Evolutionary conservation across 352 stramenopile species (phyloP), one percentile per base, ranked within the genome.

Genomic region (Halophytophthora batemanensis): DNA sequence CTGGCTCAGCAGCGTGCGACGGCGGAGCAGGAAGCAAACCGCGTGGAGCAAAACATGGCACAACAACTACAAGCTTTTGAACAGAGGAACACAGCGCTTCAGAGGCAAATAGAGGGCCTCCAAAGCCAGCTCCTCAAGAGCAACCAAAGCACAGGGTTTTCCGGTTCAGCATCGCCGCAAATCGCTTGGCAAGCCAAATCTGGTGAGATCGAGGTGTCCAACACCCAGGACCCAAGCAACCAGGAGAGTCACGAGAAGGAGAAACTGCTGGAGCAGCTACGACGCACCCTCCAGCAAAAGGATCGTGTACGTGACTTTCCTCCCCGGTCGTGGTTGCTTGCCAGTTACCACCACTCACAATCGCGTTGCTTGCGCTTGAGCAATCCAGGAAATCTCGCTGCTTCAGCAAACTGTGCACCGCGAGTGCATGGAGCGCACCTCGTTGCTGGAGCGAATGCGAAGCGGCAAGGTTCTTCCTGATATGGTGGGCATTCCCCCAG

Each of bases 361-460:
- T 38, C 13, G 38, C 35, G 10, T 14, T 19, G 11, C 33, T 22
- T 31, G 28, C 34, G 7, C 38, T 8, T 48, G 10, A 19, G 29
- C 21, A 45, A 6, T 33, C 18, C 40, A 93, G 78, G 82, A 93
- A 56, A 91, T 93, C 15, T 18, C 58, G 8, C 56, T 91, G 14
- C 60, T 93, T 12, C 80, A 91, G 45, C 78, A 88, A 33, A 93
- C 82, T 1, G 82, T 93, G 50, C 81, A 93, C 61, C 74, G 79
- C 6, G 82, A 93, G 59, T 91, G 82, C 43, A 61, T 93, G 22
- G 82, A 93, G 56, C 71, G 82, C 13, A 93, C 81, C 4, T 87
- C 80, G 17, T 51, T 93, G 11, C 55, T 93, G 1, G 77, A 93
- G 53, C 76, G 74, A 53, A 84, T 93, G 64, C 66, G 77, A 35